A percentile compares a stretch with the other conserved stretches of the same genome.
phyloP scores from a whole-genome alignment of 345 rosid genomes.

The Populus tremula region DNA sequence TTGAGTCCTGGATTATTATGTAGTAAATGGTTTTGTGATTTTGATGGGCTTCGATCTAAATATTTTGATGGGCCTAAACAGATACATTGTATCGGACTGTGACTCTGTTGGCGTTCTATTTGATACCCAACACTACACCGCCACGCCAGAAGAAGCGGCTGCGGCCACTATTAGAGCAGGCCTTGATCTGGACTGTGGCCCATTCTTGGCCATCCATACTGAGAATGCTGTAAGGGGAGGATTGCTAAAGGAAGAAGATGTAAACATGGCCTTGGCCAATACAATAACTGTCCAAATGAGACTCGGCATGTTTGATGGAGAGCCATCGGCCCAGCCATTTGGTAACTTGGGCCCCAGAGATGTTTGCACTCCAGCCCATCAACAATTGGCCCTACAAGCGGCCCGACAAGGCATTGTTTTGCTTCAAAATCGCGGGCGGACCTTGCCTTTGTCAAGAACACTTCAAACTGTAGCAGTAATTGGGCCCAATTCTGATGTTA shows the following conservation, averaged over 20 bases:
- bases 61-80: slow-evolving; percentile 11
- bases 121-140: slow-evolving; percentile 73
- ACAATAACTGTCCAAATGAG: slow-evolving; percentile 88
- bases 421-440: slow-evolving; percentile 44
- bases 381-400: slow-evolving; percentile 70
- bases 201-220: slow-evolving; percentile 67
- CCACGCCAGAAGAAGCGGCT: slow-evolving; percentile 80
- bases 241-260: slow-evolving; percentile 43
- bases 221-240: slow-evolving; percentile 59
- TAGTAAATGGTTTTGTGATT: not conserved
- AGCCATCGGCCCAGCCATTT: slow-evolving; percentile 59
- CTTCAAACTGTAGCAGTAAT: slow-evolving; percentile 68
- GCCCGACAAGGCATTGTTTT: slow-evolving; percentile 88
- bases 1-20: not conserved
- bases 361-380: slow-evolving; percentile 71
- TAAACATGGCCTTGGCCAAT: slow-evolving; percentile 71
- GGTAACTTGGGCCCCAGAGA: slow-evolving; percentile 77
- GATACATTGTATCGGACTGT: slow-evolving; percentile 93
- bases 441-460: slow-evolving; percentile 59
- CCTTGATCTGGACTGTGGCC: slow-evolving; percentile 88
- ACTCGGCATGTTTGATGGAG: slow-evolving; percentile 89
- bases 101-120: slow-evolving; percentile 75
- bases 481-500: slow-evolving; percentile 91
- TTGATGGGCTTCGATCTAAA: not conserved
- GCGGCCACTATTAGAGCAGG: slow-evolving; percentile 80